Evolutionary conservation across 2,329 filamentous ascomycete genomes (phyloP).

Genomic region (Thermothelomyces thermophilus): DNA sequence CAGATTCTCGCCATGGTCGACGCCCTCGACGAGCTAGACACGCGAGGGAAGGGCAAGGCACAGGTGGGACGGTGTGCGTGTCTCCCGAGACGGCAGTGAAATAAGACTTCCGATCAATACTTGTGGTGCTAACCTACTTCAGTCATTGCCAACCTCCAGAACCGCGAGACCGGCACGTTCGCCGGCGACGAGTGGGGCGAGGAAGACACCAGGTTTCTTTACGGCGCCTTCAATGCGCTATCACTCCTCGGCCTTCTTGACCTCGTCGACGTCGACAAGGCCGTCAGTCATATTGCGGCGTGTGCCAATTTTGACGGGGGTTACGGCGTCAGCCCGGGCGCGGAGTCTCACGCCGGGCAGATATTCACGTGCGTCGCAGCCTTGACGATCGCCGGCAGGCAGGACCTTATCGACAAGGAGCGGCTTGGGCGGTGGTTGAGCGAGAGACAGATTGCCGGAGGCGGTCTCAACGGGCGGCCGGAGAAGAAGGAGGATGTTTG

Average conservation of each 20-base stretch:
- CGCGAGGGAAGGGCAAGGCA: slow-evolving; percentile 59
- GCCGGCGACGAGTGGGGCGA: slow-evolving; percentile 95
- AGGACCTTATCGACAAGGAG: slow-evolving; percentile 77
- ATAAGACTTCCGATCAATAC: neutral
- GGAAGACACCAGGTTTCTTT: slow-evolving; percentile 89
- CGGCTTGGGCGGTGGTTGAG: slow-evolving; percentile 84
- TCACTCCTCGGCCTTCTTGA: slow-evolving; percentile 72
- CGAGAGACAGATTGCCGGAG: slow-evolving; percentile 80
- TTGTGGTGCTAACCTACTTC: slow-evolving; percentile 8
- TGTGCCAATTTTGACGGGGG: slow-evolving; percentile 94
- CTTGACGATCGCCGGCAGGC: slow-evolving; percentile 70
- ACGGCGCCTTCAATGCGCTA: slow-evolving; percentile 80
- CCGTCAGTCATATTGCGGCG: slow-evolving; percentile 68
- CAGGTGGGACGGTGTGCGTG: slow-evolving; percentile 77
- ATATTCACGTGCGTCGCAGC: slow-evolving; percentile 92
- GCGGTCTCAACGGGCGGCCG: slow-evolving; percentile 86
- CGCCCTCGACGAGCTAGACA: slow-evolving; percentile 76
- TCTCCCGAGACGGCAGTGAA: slow-evolving; percentile 20
- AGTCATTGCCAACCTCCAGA: slow-evolving; percentile 79
- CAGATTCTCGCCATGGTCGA: slow-evolving; percentile 86
- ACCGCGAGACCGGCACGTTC: slow-evolving; percentile 76
- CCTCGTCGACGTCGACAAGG: slow-evolving; percentile 71
- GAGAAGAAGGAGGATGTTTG: slow-evolving; percentile 97
- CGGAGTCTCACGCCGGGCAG: slow-evolving; percentile 91
- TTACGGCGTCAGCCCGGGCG: slow-evolving; percentile 82